Percentiles rank a stretch among this genome's conserved stretches.
Evolutionary conservation across 306 rosid species (phyloP).

Genomic region (Gleditsia sinensis): DNA sequence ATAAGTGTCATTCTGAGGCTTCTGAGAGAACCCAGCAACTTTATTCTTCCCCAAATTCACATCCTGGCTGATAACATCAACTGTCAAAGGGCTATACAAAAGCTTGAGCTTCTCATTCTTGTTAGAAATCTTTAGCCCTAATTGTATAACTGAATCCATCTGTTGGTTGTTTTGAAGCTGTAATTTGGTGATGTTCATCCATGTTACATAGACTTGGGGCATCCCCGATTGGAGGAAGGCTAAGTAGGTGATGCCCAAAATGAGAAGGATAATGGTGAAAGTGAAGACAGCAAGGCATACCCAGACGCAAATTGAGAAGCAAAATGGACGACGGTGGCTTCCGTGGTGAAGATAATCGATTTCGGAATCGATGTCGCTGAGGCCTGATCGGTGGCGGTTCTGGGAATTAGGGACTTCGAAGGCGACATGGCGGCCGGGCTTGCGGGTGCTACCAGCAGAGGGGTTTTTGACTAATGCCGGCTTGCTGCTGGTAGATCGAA

Average conservation of each 20-base stretch:
- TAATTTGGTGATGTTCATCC: constrained; percentile 28
- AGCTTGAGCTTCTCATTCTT: constrained; percentile 42
- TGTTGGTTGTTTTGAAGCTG: constrained; percentile 22
- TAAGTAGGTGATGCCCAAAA: constrained; percentile 36
- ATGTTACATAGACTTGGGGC: constrained; percentile 42
- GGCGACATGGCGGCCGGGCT: constrained; percentile 23
- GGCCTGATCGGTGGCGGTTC: background rate
- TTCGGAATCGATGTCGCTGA: background rate
- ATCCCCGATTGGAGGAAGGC: constrained; percentile 43
- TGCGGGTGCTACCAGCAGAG: background rate
- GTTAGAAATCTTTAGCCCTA: constrained; percentile 42
- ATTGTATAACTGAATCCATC: background rate
- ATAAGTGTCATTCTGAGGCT: constrained; percentile 27
- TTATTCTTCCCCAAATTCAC: constrained; percentile 25
- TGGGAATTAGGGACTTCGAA: constrained; percentile 23
- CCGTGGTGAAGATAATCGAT: constrained; percentile 20
- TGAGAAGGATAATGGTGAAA: constrained; percentile 30
- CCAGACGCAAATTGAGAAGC: constrained; percentile 47
- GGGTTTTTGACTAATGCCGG: background rate
- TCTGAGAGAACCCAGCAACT: constrained; percentile 35
- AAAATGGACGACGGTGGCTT: constrained; percentile 7
- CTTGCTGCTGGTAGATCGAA: background rate
- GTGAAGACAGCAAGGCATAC: constrained; percentile 34
- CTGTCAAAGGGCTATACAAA: constrained; percentile 29
- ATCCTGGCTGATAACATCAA: constrained; percentile 9